A percentile compares a stretch with the other conserved stretches of the same genome.
phyloP scores from a whole-genome alignment of 805 yeast species.

The Saccharomycopsis sp. region DNA sequence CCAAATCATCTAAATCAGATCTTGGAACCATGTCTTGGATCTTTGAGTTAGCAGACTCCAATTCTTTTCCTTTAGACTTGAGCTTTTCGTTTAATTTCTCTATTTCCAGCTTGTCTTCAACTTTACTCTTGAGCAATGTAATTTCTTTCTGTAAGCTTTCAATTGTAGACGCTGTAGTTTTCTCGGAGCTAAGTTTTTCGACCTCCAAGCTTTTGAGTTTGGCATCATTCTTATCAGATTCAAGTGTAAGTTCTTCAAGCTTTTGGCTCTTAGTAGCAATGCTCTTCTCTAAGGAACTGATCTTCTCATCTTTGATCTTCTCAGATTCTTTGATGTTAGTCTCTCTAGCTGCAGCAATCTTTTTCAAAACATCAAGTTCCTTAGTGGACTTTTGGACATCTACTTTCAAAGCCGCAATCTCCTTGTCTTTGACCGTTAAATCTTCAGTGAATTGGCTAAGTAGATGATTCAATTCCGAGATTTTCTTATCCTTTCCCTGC shows the following conservation, averaged over 20 bases:
- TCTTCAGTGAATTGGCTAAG: neutral
- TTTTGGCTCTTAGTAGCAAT: neutral
- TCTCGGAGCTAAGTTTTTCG: neutral
- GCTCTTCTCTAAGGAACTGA: neutral
- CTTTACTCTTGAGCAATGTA: neutral
- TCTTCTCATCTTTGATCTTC: neutral
- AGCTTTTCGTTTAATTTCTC: neutral
- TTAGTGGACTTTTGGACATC: neutral
- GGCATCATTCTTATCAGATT: neutral
- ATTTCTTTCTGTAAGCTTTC: conserved; percentile 17
- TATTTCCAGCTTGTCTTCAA: neutral
- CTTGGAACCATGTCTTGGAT: conserved; percentile 32
- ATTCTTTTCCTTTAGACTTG: conserved; percentile 21
- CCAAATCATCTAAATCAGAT: conserved; percentile 53
- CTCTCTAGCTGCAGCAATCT: neutral
- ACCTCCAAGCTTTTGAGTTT: neutral
- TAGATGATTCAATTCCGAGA: neutral
- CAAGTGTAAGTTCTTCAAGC: neutral
- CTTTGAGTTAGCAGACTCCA: conserved; percentile 17
- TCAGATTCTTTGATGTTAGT: neutral
- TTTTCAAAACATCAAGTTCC: neutral
- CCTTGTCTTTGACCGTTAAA: neutral
- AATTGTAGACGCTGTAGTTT: conserved; percentile 10
- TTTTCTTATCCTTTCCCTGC: neutral
- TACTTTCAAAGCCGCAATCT: neutral